Conservation (phyloP, 495 filamentous ascomycete genomes). For the Peziza echinospora region DNA sequence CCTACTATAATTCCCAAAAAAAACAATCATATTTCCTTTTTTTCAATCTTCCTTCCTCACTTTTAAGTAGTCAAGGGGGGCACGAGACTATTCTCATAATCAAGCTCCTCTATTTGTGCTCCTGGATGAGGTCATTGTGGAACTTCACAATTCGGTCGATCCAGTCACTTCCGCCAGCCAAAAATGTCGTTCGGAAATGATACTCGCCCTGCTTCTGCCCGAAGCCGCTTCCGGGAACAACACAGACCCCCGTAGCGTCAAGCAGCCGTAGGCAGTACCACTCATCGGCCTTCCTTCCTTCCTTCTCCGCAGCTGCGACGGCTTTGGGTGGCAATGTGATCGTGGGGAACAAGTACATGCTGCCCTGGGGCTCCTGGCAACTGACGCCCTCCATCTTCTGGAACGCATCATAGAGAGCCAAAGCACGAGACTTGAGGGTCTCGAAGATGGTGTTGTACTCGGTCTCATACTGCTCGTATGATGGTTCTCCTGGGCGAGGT, state of each 20-base stretch:
- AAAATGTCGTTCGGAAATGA: constrained; percentile 93
- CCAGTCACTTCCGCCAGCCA: constrained; percentile 92
- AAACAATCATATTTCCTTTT: too few species aligned
- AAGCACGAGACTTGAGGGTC: constrained; percentile 54
- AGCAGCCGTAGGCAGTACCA: constrained; percentile 81
- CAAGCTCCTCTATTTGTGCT: constrained; percentile 35
- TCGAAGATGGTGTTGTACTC: constrained; percentile 53
- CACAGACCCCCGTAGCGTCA: constrained; percentile 87
- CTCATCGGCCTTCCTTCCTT: constrained; percentile 61
- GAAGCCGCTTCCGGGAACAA: constrained; percentile 80
- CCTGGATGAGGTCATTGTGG: constrained; percentile 74
- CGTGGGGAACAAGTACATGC: constrained; percentile 97
- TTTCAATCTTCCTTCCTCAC: too few species aligned
- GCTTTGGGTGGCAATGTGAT: constrained; percentile 61
- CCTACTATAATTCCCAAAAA: too few species aligned
- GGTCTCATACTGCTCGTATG: constrained; percentile 54
- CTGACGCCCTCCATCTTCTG: constrained; percentile 84
- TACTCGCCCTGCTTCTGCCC: constrained; percentile 78
- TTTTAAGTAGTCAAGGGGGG: too few species aligned
- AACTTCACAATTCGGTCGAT: constrained; percentile 70
- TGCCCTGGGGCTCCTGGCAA: constrained; percentile 68
- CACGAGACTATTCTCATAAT: too few species aligned
- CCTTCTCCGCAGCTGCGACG: constrained; percentile 45
- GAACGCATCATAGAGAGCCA: constrained; percentile 73
- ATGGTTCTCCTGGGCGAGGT: constrained; percentile 57